phyloP scores from a whole-genome alignment of 352 stramenopile species.

The Globisporangium polare region DNA sequence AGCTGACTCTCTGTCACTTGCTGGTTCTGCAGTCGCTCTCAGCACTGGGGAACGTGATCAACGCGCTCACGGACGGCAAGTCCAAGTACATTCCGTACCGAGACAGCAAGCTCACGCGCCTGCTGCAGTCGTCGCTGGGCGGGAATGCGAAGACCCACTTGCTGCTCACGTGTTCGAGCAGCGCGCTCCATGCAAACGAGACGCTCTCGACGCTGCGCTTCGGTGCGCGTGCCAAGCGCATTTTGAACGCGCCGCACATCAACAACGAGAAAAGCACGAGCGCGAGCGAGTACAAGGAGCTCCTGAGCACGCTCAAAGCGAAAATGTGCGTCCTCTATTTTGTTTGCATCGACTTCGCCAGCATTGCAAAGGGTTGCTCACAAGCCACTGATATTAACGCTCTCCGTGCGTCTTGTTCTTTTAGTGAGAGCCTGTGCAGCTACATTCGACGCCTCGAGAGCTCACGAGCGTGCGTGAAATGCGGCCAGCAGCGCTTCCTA shows the following conservation, averaged over 20 bases:
- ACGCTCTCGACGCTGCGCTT: conserved; percentile 90
- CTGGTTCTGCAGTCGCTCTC: conserved; percentile 49
- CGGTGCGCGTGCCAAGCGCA: conserved; percentile 82
- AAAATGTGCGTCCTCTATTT: conserved; percentile 41
- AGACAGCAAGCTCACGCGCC: conserved; percentile 86
- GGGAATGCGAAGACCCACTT: conserved; percentile 89
- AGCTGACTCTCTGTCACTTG: background rate
- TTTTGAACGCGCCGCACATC: conserved; percentile 63
- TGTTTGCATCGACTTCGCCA: no score
- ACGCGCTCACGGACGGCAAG: conserved; percentile 44
- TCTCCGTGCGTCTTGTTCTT: background rate
- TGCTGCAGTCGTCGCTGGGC: conserved; percentile 84
- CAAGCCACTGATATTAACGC: background rate
- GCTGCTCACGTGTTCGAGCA: conserved; percentile 57
- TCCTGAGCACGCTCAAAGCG: conserved; percentile 44
- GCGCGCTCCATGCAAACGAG: conserved; percentile 40
- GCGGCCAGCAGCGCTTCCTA: background rate
- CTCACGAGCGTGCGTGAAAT: conserved; percentile 13
- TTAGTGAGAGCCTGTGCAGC: conserved; percentile 44
- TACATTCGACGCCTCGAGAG: conserved; percentile 55
- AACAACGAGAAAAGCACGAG: conserved; percentile 50
- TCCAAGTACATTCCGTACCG: conserved; percentile 66
- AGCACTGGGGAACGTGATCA: conserved; percentile 67
- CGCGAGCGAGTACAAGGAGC: conserved; percentile 16
- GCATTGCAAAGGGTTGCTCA: background rate